Base-by-base conservation (phyloP, 371 early-diverging fungal species). In the Conidiobolus incongruus region DNA sequence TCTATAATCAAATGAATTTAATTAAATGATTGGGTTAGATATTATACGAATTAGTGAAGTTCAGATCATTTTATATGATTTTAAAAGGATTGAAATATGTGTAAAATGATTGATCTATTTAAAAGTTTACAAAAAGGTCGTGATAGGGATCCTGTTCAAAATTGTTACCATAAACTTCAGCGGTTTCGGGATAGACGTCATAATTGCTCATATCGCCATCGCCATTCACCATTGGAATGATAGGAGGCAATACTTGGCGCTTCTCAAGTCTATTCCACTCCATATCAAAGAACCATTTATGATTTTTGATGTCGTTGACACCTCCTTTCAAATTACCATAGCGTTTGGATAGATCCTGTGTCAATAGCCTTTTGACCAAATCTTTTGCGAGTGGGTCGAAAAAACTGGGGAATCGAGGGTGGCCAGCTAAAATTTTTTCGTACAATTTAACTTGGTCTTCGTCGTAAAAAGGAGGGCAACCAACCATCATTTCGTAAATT, bases 391-490 rank as follows among this genome's bases (percentile, higher is more conserved):
- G 53, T 1, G 82, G 75, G 53, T 92, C 89, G 61, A 95, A 84
- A 53, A 77, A 80, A 20, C 80, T 53, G 10, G 95, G 95, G 71
- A 84, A 96, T 49, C 68, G 67, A 35, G 87, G 69, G 34, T 73
- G 73, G 48, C 87, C 81, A 1, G 75, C 75, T 55, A 92, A 62
- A 48, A 98, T 94, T 58, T 86, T 86, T 61, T 90, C 93, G 55
- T 93, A 95, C 45, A 95, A 58, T 41, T 80, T 76, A 52, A 87
- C 77, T 38, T 88, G 90, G 56, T 92, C 91, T 47, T 90, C 91
- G 55, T 94, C 91, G 61, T 83, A 90, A 66, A 92, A 94, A 38
- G 95, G 95, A 31, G 95, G 91, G 56, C 86, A 85, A 16, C 92
- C 89, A 19, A 79, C 72, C 22, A 77, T 53, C 74, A 88, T 84